A percentile compares a stretch with the other conserved stretches of the same genome.
These are phyloP conservation scores for Fraxinus excelsior DNA, from an alignment of 257 asterid genomes.

Conservation along the genomic window DNA sequence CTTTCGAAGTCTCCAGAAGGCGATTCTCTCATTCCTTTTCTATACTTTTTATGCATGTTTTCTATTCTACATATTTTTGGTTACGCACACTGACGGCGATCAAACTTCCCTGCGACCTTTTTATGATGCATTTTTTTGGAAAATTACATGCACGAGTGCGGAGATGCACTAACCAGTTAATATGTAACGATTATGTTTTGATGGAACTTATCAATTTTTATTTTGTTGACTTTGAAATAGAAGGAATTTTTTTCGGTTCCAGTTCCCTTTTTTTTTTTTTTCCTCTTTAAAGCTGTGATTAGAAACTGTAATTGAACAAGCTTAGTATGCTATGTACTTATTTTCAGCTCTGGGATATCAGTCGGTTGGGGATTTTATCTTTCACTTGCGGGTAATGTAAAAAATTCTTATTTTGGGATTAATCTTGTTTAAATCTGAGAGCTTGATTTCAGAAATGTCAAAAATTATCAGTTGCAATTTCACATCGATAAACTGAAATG, in stretches of 20 bases:
- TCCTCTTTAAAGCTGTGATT: slow-evolving; percentile 8
- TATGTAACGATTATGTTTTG: background rate
- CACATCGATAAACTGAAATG: background rate
- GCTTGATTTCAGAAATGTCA: slow-evolving; percentile 1
- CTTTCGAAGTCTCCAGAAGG: slow-evolving; percentile 21
- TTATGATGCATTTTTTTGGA: background rate
- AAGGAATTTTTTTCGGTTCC: slow-evolving; percentile 25
- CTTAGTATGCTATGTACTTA: background rate
- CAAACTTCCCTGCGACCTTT: slow-evolving; percentile 14
- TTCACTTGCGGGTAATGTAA: slow-evolving; percentile 28
- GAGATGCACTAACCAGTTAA: slow-evolving; percentile 9
- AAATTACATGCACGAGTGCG: background rate
- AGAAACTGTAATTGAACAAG: slow-evolving; percentile 14
- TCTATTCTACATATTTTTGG: background rate
- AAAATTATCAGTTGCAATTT: background rate
- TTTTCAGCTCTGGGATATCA: slow-evolving; percentile 27
- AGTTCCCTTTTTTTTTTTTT: background rate
- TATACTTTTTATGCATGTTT: background rate
- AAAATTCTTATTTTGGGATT: background rate
- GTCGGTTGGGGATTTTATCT: slow-evolving; percentile 21
- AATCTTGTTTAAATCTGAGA: slow-evolving; percentile 16
- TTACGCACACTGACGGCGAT: slow-evolving; percentile 25
- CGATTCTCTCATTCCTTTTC: slow-evolving; percentile 2
- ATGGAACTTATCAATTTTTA: slow-evolving; percentile 8
- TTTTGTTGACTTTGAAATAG: slow-evolving; percentile 26